phyloP scores from a whole-genome alignment of 257 asterid species.

The Solanum peruvianum region DNA sequence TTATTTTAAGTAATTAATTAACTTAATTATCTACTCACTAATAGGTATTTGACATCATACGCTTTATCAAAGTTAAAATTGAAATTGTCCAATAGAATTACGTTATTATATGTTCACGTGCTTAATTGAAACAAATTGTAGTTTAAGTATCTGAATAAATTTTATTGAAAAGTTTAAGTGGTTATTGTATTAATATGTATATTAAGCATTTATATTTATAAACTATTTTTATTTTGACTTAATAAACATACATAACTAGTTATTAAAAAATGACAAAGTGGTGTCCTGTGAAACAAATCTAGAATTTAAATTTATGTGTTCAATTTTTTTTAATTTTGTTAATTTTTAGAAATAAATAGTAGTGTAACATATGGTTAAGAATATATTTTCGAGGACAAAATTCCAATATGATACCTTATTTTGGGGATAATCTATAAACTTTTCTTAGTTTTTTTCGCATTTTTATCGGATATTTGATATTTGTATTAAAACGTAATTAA shows the following conservation, averaged over 20 bases:
- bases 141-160: neutral
- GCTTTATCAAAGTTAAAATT: no score
- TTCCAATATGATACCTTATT: neutral
- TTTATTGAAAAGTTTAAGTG: neutral
- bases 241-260: neutral
- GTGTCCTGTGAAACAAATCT: neutral
- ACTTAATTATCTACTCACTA: neutral
- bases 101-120: neutral
- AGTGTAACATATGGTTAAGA: neutral
- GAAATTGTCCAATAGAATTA: no score
- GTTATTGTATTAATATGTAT: neutral
- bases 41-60: neutral
- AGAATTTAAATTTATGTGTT: neutral
- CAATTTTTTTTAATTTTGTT: neutral
- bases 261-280: neutral
- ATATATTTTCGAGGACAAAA: neutral
- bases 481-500: neutral
- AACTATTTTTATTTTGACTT: neutral
- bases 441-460: neutral
- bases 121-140: neutral
- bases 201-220: neutral
- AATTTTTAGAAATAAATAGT: neutral
- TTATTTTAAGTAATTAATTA: neutral
- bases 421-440: neutral
- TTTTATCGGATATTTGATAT: neutral